These are phyloP conservation scores for Dothistroma pini DNA, from an alignment of 2,329 filamentous ascomycete species.

Conservation along the genomic window DNA sequence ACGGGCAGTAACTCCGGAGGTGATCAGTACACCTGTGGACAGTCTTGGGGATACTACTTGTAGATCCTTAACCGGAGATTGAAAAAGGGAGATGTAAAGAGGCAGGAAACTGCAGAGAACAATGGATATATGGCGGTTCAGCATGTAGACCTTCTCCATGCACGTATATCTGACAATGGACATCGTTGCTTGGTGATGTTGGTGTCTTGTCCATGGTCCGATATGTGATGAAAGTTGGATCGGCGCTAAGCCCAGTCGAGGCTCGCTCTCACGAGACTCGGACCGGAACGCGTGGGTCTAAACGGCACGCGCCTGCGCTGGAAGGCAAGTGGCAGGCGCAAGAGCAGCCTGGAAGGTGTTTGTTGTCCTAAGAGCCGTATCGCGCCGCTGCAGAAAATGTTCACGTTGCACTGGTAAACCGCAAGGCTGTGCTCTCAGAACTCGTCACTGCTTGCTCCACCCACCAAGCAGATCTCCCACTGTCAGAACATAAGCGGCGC, in stretches of 20 bases:
- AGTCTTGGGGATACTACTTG: slow-evolving; percentile 5
- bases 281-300: too few species aligned
- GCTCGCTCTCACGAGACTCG: too few species aligned
- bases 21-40: slow-evolving; percentile 6
- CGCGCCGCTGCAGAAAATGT: too few species aligned
- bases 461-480: slow-evolving; percentile 11
- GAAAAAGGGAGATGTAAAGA: not conserved
- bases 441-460: not conserved
- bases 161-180: not conserved
- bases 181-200: not conserved
- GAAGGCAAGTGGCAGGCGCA: too few species aligned
- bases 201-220: too few species aligned
- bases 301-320: too few species aligned
- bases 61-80: not conserved
- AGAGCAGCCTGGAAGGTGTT: too few species aligned
- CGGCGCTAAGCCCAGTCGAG: too few species aligned
- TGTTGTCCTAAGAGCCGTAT: too few species aligned
- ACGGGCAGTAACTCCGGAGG: not conserved
- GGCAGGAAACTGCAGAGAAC: not conserved
- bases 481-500: slow-evolving; percentile 10
- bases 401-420: too few species aligned
- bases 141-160: not conserved
- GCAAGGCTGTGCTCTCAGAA: not conserved
- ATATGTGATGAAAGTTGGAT: too few species aligned
- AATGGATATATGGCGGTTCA: not conserved